Conservation (phyloP, 805 yeast genomes). For the Candida patagonica region DNA sequence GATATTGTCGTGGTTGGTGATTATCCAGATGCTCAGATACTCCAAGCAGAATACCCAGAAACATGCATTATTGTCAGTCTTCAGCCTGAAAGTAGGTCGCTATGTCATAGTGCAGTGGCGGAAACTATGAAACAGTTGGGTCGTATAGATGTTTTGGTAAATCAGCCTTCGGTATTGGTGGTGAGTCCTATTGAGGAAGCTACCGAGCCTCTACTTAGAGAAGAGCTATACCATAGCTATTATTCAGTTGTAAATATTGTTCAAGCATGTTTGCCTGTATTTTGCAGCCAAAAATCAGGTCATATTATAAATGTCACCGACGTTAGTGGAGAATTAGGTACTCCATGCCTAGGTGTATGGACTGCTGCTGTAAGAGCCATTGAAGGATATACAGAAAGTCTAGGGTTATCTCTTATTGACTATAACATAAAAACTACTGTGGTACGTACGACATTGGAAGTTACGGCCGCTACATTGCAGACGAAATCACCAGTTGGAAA, state of each 20-base stretch:
- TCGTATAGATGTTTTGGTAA: conserved; percentile 16
- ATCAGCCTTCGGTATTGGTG: conserved; percentile 7
- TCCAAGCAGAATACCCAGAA: conserved; percentile 7
- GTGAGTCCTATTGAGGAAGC: conserved; percentile 17
- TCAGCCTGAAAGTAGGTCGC: conserved; percentile 7
- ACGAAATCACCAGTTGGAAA: conserved; percentile 7
- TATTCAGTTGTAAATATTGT: conserved; percentile 16
- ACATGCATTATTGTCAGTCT: conserved; percentile 8
- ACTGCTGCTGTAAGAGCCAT: conserved; percentile 24
- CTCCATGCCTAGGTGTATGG: conserved; percentile 22
- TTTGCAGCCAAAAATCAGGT: conserved; percentile 16
- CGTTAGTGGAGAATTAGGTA: conserved; percentile 21
- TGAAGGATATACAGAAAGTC: conserved; percentile 27
- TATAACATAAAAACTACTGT: conserved; percentile 22
- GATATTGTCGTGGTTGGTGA: conserved; percentile 13
- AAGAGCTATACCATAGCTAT: conserved; percentile 13
- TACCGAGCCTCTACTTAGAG: conserved; percentile 11
- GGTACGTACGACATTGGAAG: conserved; percentile 24
- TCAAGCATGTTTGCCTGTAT: conserved; percentile 23
- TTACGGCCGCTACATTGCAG: conserved; percentile 16
- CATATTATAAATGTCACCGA: conserved; percentile 25
- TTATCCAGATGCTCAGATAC: conserved; percentile 1
- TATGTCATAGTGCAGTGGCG: conserved; percentile 15
- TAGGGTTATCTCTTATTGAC: conserved; percentile 24
- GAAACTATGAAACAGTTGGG: conserved; percentile 11